Evolutionary conservation across 2,329 filamentous ascomycete species (phyloP).

Genomic region (Malbranchea zuffiana): DNA sequence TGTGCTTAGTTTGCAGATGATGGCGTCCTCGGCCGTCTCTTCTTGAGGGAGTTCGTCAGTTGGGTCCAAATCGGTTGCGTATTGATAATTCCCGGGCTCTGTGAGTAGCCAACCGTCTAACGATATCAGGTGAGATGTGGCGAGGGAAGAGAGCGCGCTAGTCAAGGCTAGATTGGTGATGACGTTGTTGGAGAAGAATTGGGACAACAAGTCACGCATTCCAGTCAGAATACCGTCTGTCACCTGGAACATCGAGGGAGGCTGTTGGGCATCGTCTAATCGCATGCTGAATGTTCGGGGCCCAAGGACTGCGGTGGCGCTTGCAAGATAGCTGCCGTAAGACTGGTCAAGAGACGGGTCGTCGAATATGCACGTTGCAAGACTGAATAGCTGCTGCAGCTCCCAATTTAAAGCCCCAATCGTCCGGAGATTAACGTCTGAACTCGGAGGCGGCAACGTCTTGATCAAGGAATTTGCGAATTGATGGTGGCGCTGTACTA

Average conservation of each 20-base stretch:
- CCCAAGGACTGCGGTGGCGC: conserved; percentile 43
- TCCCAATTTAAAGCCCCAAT: conserved; percentile 33
- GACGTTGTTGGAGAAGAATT: conserved; percentile 80
- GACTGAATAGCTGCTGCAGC: conserved; percentile 28
- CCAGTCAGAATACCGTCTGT: conserved; percentile 48
- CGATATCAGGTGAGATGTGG: conserved; percentile 71
- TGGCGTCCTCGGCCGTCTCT: neutral
- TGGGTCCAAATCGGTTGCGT: conserved; percentile 22
- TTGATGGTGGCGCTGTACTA: conserved; percentile 75
- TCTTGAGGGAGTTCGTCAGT: conserved; percentile 29
- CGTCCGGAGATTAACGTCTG: conserved; percentile 21
- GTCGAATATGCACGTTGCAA: conserved; percentile 29
- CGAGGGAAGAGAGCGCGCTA: conserved; percentile 68
- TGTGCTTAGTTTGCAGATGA: conserved; percentile 19
- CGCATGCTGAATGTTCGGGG: conserved; percentile 41
- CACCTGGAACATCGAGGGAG: conserved; percentile 53
- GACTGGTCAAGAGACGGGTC: conserved; percentile 32
- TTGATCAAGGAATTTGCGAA: conserved; percentile 63
- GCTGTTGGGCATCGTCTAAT: conserved; percentile 36
- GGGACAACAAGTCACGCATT: conserved; percentile 52
- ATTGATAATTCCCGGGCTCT: conserved; percentile 54
- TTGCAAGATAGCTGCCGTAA: conserved; percentile 35
- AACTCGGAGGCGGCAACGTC: conserved; percentile 29
- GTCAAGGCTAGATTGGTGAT: conserved; percentile 85
- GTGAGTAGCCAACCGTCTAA: conserved; percentile 86